phyloP scores from a whole-genome alignment of 2,329 filamentous ascomycete genomes.

The Paraconiothyrium sp. region DNA sequence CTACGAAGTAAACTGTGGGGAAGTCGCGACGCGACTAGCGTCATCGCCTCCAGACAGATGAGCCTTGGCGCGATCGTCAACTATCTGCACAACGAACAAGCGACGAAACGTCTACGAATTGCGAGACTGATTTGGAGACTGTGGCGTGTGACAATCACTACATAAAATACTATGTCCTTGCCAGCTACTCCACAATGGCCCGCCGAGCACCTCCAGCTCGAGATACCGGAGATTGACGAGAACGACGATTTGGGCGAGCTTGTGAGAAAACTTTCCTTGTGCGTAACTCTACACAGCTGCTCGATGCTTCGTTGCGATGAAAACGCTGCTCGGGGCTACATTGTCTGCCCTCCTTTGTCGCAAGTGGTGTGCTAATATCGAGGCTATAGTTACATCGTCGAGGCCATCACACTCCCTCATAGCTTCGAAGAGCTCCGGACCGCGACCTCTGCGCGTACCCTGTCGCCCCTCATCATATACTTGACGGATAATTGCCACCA shows the following conservation, averaged over 20 bases:
- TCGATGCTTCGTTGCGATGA: neutral
- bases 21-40: constrained; percentile 3
- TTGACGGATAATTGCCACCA: constrained; percentile 71
- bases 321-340: neutral
- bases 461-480: constrained; percentile 71
- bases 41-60: constrained; percentile 7
- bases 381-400: constrained; percentile 54
- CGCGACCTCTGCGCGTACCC: constrained; percentile 66
- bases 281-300: constrained; percentile 24
- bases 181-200: constrained; percentile 42
- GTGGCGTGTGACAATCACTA: neutral
- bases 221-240: constrained; percentile 66
- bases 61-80: constrained; percentile 2
- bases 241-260: constrained; percentile 71
- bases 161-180: constrained; percentile 34
- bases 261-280: constrained; percentile 74
- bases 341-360: neutral
- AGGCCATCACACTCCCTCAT: constrained; percentile 70
- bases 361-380: constrained; percentile 23
- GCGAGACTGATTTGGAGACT: neutral
- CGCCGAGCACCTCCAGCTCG: constrained; percentile 29
- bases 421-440: constrained; percentile 79
- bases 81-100: constrained; percentile 4
- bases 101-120: constrained; percentile 13
- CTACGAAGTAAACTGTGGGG: neutral